phyloP scores from a whole-genome alignment of 805 yeast species.

The Yamadazyma olivae region DNA sequence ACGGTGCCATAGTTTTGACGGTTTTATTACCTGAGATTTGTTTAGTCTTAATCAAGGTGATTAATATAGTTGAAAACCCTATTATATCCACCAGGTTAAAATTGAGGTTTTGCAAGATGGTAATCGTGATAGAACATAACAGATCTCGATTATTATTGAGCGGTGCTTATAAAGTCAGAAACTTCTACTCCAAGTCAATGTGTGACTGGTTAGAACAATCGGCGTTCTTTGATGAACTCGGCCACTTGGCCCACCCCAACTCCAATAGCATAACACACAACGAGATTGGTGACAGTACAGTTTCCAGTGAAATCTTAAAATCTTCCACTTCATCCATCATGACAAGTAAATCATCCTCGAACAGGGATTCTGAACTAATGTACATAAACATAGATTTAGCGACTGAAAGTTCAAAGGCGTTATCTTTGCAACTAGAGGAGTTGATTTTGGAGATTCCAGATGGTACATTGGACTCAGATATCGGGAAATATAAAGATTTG shows the following conservation, averaged over 20 bases:
- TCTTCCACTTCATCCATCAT: constrained; percentile 3
- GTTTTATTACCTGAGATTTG: constrained; percentile 29
- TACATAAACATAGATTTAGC: constrained; percentile 52
- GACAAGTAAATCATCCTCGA: not conserved
- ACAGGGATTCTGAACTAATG: constrained; percentile 9
- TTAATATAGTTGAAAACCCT: constrained; percentile 24
- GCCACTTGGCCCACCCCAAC: not conserved
- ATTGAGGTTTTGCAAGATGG: constrained; percentile 42
- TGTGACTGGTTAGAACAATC: constrained; percentile 57
- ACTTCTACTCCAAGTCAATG: constrained; percentile 42
- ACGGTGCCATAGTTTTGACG: constrained; percentile 33
- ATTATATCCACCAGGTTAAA: constrained; percentile 34
- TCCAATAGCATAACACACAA: not conserved
- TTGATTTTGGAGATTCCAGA: constrained; percentile 59
- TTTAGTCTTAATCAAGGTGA: constrained; percentile 24
- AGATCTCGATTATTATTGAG: constrained; percentile 29
- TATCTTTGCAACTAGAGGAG: constrained; percentile 53
- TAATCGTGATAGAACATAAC: constrained; percentile 30
- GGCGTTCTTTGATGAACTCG: constrained; percentile 32
- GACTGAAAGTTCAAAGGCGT: constrained; percentile 57
- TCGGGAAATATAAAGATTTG: constrained; percentile 53
- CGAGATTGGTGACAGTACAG: not conserved
- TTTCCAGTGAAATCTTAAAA: not conserved
- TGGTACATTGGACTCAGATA: constrained; percentile 50
- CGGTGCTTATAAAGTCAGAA: constrained; percentile 49